A percentile compares a stretch with the other conserved stretches of the same genome.
These are phyloP conservation scores for Paspalum vaginatum DNA, from an alignment of 176 grass and related monocot species.

Conservation along the genomic window DNA sequence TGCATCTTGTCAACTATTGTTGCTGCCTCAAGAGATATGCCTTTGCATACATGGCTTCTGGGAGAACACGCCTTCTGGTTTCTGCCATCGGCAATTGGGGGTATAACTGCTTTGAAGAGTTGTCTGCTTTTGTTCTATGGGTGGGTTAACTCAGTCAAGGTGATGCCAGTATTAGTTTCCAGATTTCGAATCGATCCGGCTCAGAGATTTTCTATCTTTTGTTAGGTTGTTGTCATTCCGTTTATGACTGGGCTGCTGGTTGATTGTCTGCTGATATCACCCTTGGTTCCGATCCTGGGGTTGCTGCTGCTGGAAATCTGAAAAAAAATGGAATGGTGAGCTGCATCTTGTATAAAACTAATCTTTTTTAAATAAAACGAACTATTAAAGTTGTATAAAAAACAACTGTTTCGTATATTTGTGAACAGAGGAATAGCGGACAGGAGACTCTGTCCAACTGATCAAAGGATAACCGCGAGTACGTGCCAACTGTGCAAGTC, in stretches of 20 bases:
- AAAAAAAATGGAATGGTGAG: constrained; percentile 61
- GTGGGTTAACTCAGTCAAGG: constrained; percentile 40
- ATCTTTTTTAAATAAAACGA: no score
- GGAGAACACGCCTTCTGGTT: constrained; percentile 35
- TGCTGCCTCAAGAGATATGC: constrained; percentile 34
- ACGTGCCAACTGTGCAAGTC: no score
- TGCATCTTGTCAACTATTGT: constrained; percentile 49
- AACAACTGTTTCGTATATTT: no score
- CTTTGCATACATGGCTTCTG: constrained; percentile 32
- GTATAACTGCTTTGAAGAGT: constrained; percentile 47
- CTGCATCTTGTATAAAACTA: constrained; percentile 8
- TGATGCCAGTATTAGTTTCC: constrained; percentile 16
- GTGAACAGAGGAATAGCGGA: no score
- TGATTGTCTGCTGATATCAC: constrained; percentile 50
- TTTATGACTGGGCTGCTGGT: constrained; percentile 52
- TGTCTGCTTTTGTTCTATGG: constrained; percentile 48
- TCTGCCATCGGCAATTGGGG: constrained; percentile 44
- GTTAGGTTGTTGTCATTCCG: constrained; percentile 54
- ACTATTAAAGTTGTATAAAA: no score
- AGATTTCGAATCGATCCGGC: constrained; percentile 24
- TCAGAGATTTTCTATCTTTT: constrained; percentile 14
- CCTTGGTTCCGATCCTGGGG: constrained; percentile 45
- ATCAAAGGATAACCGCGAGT: no score
- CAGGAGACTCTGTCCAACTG: no score
- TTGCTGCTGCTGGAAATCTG: constrained; percentile 46